Base-by-base conservation (phyloP, 305 asterid species). In the Fraxinus sp. region DNA sequence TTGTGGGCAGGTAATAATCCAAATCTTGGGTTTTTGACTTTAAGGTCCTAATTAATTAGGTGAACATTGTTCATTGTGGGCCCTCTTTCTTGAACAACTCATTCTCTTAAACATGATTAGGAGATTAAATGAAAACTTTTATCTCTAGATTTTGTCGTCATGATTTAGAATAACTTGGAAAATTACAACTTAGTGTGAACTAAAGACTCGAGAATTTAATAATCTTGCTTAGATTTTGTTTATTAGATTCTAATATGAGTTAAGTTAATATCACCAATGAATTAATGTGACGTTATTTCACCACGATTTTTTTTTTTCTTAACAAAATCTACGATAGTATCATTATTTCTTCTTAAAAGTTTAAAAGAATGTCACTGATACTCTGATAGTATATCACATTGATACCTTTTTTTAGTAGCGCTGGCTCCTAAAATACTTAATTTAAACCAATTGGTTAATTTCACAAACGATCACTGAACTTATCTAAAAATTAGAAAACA, bases 11-110 rank as follows among this genome's bases (percentile, higher is more conserved):
- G 79, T 82, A 72, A 80, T 41, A 70, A 76, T 78, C 78, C 81
- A 83, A 72, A 8, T 13, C 37, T 79, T 81, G 66, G 85, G 87
- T 32, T 77, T 85, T 83, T 85, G 90, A 87, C 88, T 87, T 82
- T 18, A 7, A 73, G 62, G 39, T 46, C 72, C 26, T 20, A 14
- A 35, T 28, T 8, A 9, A 68, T 83, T 74, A 35, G 59, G 41
- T 76, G 22, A 8, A 41, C 26, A 4, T 57, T 73, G n/a, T 74
- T 79, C 80, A 77, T 28, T 35, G 77, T 81, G 78, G 80, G 57
- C 76, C 79, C 72, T 46, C 49, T 64, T 26, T 81, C 55, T n/a
- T 18, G 22, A 74, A 62, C 83, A 24, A 33, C 80, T 77, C 37
- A 13, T 24, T 83, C 55, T 55, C 20, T 66, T 39, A 30, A 46